Evolutionary conservation across 129 eudicot species (phyloP).

Genomic region (Lonicera japonica): DNA sequence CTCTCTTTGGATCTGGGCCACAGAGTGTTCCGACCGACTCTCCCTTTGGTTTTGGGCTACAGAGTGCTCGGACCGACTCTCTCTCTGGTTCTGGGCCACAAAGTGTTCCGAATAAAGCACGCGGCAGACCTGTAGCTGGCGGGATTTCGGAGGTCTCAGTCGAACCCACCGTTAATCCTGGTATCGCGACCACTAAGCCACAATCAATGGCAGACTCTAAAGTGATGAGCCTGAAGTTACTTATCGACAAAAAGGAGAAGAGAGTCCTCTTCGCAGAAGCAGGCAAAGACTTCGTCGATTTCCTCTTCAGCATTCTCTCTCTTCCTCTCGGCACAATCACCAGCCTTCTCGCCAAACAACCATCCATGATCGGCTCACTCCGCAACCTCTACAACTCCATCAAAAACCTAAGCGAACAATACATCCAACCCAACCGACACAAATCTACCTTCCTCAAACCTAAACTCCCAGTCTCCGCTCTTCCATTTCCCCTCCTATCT

Average conservation of each 20-base stretch:
- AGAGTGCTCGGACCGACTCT: too few relatives aligned
- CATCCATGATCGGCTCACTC: constrained; percentile 8
- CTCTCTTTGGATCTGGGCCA: too few relatives aligned
- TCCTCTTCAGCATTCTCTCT: constrained; percentile 8
- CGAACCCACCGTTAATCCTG: too few relatives aligned
- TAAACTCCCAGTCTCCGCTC: not conserved
- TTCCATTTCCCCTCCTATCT: not conserved
- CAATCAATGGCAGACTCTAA: constrained; percentile 10
- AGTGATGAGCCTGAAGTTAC: constrained; percentile 8
- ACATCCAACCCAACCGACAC: not conserved
- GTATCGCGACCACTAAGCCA: too few relatives aligned
- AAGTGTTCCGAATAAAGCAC: too few relatives aligned
- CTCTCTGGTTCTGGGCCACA: too few relatives aligned
- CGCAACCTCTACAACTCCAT: constrained; percentile 8
- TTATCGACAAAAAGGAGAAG: constrained; percentile 1
- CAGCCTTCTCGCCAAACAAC: constrained; percentile 4
- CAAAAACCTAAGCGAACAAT: not conserved
- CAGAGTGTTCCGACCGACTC: too few relatives aligned
- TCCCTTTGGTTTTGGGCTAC: too few relatives aligned
- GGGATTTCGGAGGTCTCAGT: too few relatives aligned
- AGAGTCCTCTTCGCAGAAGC: constrained; percentile 16
- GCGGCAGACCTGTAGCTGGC: too few relatives aligned
- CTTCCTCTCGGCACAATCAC: constrained; percentile 4
- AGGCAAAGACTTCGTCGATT: constrained; percentile 8
- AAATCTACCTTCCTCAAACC: not conserved